Evolutionary conservation across 768 basidiomycete genomes (phyloP), one percentile per base, ranked within the genome.

Genomic region (Rickenella mellea): DNA sequence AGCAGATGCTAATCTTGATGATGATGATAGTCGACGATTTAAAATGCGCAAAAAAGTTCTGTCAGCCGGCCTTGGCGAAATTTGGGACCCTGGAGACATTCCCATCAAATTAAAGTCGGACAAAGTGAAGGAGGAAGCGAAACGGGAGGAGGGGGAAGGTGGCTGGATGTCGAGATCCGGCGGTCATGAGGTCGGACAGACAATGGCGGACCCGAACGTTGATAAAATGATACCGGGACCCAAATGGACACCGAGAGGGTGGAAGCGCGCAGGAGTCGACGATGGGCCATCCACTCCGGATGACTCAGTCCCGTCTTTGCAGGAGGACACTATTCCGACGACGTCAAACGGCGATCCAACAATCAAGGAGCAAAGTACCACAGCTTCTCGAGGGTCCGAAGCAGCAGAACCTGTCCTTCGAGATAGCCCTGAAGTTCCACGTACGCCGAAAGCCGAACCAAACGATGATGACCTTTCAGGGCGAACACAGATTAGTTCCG

Each of bases 21-120:
- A 80, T 42, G 68, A 69, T 15, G 67, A 67, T 31, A 58, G 60
- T 8, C 73, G 80, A 3, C 59, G 65, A 22, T 88, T 78, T 66
- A 85, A 82, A 58, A 54, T 88, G 46, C 69, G 77, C 47, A 80
- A 76, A 66, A 81, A 78, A 63, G 77, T 69, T 0, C 56, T 74
- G 32, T 62, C 58, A 1, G 59, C 67, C 0, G 85, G 82, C 6
- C 65, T 87, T 9, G 87, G 83, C 10, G 82, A 88, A 51, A 74
- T 86, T 22, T 93, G 86, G 49, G 90, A 94, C 57, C 85, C 84
- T 3, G 81, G 78, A 1, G 52, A 76, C 17, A 76, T 88, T 37
- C 63, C 74, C 24, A 71, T 86, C 51, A 78, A 79, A 55, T 48
- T 75, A 25, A 83, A 79, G 61, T n/a, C n/a, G n/a, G 50, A 55